phyloP scores from a whole-genome alignment of 139 green algal genomes.

The Micromonas pusilla region DNA sequence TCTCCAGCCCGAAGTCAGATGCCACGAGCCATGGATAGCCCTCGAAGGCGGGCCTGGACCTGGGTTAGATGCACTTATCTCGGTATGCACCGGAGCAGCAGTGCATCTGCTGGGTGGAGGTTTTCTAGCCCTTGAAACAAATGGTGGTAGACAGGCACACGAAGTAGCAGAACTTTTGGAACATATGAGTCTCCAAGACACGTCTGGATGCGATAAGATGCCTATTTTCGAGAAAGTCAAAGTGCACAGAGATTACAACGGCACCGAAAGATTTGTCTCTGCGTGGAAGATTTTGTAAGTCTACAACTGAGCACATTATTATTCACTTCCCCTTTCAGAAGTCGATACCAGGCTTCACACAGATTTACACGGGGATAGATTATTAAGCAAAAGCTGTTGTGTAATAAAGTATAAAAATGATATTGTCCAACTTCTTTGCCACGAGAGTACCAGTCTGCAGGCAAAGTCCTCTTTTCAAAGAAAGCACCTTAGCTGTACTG shows the following conservation, averaged over 20 bases:
- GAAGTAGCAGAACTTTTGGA: neutral
- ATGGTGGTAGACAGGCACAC: slow-evolving; percentile 1
- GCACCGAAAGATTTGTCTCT: neutral
- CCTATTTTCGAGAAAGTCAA: neutral
- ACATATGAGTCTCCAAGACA: neutral
- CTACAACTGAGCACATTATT: too few relatives aligned
- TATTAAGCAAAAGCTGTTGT: neutral
- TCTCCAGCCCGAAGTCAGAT: slow-evolving; percentile 5
- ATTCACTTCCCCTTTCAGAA: too few relatives aligned
- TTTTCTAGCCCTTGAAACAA: slow-evolving; percentile 7
- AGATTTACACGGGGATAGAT: neutral
- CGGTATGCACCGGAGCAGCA: neutral
- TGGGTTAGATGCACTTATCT: neutral
- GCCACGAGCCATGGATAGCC: neutral
- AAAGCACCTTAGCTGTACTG: too few relatives aligned
- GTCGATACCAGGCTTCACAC: too few relatives aligned
- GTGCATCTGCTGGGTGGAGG: neutral
- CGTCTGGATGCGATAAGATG: too few relatives aligned
- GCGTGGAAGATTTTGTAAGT: neutral
- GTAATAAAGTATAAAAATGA: neutral
- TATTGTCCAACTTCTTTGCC: neutral
- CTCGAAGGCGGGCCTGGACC: neutral
- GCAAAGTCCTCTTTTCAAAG: too few relatives aligned
- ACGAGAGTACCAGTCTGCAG: too few relatives aligned
- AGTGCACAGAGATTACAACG: neutral